Evolutionary conservation across 2,329 filamentous ascomycete species (phyloP).

Genomic region (Ilyonectria mors-panacis): DNA sequence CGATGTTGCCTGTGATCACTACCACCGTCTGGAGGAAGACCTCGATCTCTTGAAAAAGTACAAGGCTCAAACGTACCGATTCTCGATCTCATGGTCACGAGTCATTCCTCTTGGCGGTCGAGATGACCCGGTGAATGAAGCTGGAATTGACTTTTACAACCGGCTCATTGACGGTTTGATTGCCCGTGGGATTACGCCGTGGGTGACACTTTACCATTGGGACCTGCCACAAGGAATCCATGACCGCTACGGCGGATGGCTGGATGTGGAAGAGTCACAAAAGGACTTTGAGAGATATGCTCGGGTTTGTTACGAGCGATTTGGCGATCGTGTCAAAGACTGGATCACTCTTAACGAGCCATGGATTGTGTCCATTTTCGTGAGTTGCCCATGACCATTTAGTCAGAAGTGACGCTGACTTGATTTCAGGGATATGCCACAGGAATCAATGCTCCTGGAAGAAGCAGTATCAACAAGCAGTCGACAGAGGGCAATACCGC

Average conservation of each 20-base stretch:
- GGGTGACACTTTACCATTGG: slow-evolving; percentile 78
- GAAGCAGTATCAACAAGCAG: slow-evolving; percentile 46
- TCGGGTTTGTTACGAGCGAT: slow-evolving; percentile 53
- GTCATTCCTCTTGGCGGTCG: slow-evolving; percentile 76
- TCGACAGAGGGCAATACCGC: slow-evolving; percentile 52
- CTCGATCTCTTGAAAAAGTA: slow-evolving; percentile 71
- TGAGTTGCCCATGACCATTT: slow-evolving; percentile 15
- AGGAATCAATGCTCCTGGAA: slow-evolving; percentile 53
- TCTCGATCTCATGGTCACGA: slow-evolving; percentile 77
- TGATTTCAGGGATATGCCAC: slow-evolving; percentile 50
- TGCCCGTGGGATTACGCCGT: slow-evolving; percentile 70
- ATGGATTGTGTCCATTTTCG: slow-evolving; percentile 55
- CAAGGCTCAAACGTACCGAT: slow-evolving; percentile 73
- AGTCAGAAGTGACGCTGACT: not conserved
- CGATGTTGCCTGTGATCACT: slow-evolving; percentile 64
- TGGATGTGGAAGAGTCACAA: slow-evolving; percentile 51
- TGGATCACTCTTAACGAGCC: slow-evolving; percentile 60
- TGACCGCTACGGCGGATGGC: slow-evolving; percentile 54
- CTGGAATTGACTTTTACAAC: slow-evolving; percentile 72
- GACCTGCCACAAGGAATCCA: slow-evolving; percentile 60
- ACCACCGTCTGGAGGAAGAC: slow-evolving; percentile 64
- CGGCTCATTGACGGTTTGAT: slow-evolving; percentile 72
- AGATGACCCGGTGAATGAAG: slow-evolving; percentile 73
- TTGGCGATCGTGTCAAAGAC: slow-evolving; percentile 59
- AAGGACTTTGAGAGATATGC: slow-evolving; percentile 56